Evolutionary conservation across 768 basidiomycete genomes (phyloP).

Genomic region (Leucocoprinus leucothites): DNA sequence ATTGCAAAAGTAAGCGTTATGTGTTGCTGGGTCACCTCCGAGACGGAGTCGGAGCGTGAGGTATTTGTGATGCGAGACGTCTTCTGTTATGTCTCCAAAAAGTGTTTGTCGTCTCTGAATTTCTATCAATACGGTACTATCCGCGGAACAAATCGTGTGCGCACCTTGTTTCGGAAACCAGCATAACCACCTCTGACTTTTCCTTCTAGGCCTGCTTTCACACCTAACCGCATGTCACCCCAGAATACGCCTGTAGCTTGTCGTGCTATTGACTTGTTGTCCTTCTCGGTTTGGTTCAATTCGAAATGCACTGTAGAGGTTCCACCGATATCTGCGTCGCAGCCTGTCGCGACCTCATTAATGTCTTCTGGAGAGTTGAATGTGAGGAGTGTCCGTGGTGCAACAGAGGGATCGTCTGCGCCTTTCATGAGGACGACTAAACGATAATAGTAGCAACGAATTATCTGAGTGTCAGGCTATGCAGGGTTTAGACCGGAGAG

Average conservation of each 20-base stretch:
- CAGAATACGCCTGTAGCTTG: constrained; percentile 66
- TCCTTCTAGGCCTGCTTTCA: constrained; percentile 63
- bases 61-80: constrained; percentile 79
- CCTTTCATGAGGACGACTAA: constrained; percentile 77
- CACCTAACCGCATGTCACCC: constrained; percentile 73
- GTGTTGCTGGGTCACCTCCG: constrained; percentile 71
- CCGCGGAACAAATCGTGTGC: background rate
- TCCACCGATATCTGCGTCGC: constrained; percentile 88
- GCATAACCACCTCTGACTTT: constrained; percentile 85
- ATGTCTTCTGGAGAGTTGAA: constrained; percentile 62
- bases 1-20: constrained; percentile 90
- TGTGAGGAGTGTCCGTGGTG: constrained; percentile 61
- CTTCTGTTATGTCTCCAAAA: constrained; percentile 84
- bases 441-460: background rate
- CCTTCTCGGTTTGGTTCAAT: constrained; percentile 51
- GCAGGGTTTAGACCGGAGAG: too few species aligned
- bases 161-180: constrained; percentile 83
- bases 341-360: constrained; percentile 69
- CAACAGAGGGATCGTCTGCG: constrained; percentile 56
- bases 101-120: constrained; percentile 69
- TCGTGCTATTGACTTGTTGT: constrained; percentile 42
- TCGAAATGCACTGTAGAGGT: constrained; percentile 76
- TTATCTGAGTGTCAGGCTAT: background rate
- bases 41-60: constrained; percentile 78
- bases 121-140: background rate